Evolutionary conservation across 352 stramenopile species (phyloP).

Genomic region (Pythium graminicola): DNA sequence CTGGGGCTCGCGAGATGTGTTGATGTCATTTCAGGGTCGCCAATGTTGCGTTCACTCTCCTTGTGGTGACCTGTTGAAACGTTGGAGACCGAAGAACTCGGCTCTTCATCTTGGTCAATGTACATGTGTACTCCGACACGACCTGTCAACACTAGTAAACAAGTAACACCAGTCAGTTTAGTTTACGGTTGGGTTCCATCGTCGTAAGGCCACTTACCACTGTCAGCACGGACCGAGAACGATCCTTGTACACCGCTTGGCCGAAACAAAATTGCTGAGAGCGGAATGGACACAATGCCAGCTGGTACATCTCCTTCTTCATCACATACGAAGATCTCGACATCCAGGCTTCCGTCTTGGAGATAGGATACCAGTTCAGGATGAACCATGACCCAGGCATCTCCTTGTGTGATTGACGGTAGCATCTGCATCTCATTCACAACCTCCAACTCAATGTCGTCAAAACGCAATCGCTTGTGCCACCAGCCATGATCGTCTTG

Average conservation of each 20-base stretch:
- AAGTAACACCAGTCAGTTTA: not conserved
- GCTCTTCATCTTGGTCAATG: slow-evolving; percentile 14
- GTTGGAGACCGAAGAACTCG: not conserved
- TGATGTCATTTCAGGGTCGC: too few relatives aligned
- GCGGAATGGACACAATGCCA: slow-evolving; percentile 23
- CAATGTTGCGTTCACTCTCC: not conserved
- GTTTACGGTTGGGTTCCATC: not conserved
- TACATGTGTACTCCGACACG: slow-evolving; percentile 17
- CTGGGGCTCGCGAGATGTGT: too few relatives aligned
- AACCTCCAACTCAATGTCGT: slow-evolving; percentile 6
- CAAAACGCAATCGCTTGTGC: slow-evolving; percentile 19
- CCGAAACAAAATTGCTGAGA: slow-evolving; percentile 35
- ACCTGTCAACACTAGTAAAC: slow-evolving; percentile 1
- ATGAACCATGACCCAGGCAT: slow-evolving; percentile 16
- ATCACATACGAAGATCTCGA: slow-evolving; percentile 1
- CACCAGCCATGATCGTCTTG: slow-evolving; percentile 9
- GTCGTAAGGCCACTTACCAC: slow-evolving; percentile 18
- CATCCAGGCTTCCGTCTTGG: slow-evolving; percentile 16
- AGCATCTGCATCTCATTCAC: slow-evolving; percentile 15
- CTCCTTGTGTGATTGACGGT: slow-evolving; percentile 16
- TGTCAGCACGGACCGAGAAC: slow-evolving; percentile 27
- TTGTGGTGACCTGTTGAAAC: not conserved
- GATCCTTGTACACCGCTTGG: slow-evolving; percentile 34
- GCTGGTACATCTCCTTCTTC: not conserved
- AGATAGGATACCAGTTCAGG: slow-evolving; percentile 14